A percentile compares a stretch with the other conserved stretches of the same genome.
Conservation (phyloP, 306 rosid genomes). For the Lathyrus sativus region DNA sequence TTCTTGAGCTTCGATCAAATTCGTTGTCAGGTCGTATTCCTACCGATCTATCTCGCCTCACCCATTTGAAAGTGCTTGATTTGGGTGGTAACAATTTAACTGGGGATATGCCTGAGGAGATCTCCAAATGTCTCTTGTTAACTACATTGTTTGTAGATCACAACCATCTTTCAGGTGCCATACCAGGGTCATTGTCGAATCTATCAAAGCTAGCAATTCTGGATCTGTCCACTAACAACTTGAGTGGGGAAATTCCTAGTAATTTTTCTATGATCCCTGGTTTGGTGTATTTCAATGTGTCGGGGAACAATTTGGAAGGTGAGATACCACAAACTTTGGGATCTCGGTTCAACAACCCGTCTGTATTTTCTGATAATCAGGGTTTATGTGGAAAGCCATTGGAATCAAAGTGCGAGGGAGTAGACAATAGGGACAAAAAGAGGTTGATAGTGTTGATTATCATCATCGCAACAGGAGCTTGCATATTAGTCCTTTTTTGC, state of each 20-base stretch:
- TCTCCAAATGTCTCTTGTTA: conserved; percentile 68
- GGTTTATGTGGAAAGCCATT: conserved; percentile 75
- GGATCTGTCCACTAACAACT: conserved; percentile 80
- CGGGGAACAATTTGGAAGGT: conserved; percentile 68
- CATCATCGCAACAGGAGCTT: conserved; percentile 58
- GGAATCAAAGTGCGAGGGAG: conserved; percentile 48
- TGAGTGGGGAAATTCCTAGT: conserved; percentile 70
- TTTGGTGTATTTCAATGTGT: conserved; percentile 70
- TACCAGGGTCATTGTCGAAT: conserved; percentile 63
- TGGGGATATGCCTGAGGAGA: conserved; percentile 70
- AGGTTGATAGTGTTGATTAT: conserved; percentile 63
- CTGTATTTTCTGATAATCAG: conserved; percentile 59
- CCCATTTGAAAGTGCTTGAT: conserved; percentile 64
- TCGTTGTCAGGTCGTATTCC: conserved; percentile 63
- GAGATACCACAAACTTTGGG: conserved; percentile 72
- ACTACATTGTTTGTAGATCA: conserved; percentile 52
- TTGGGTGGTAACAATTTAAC: conserved; percentile 69
- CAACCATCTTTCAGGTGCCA: conserved; percentile 67
- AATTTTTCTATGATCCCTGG: conserved; percentile 54
- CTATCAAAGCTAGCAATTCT: conserved; percentile 58
- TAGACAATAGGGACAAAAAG: conserved; percentile 43
- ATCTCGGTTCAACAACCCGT: conserved; percentile 61
- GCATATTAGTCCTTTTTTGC: conserved; percentile 60
- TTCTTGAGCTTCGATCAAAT: conserved; percentile 66
- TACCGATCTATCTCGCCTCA: conserved; percentile 64